Evolutionary conservation across 371 early-diverging fungal genomes (phyloP), one percentile per base, ranked within the genome.

Genomic region (Rhizomucor pusillus): DNA sequence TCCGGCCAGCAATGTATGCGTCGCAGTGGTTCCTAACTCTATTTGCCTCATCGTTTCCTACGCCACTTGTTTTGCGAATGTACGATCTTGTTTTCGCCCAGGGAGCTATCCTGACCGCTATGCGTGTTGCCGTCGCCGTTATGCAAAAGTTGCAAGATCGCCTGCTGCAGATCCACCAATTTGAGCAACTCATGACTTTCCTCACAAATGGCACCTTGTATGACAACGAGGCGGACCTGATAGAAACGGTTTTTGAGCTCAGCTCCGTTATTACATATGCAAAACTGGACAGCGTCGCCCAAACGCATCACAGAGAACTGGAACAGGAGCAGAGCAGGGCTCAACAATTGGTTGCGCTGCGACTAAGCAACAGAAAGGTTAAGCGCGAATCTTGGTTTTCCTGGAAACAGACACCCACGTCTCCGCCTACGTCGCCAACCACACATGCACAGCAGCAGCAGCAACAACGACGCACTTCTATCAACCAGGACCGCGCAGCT

Each of bases 11-110:
- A 47, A 91, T 94, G 90, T 98, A 91, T 57, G 94, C 88, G 6
- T 77, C 89, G 11, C 87, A 87, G 58, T 93, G 96, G 97, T 94
- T 93, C 75, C 76, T 94, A 75, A 93, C 97, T 1, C 60, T 95
- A 40, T 96, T 96, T 67, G 87, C 94, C 1, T 90, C 90, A 66
- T 82, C 89, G 1, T 90, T 91, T 61, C 94, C 93, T 9, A 73
- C 91, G 18, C 73, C 80, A 4, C 66, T 90, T 46, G 90, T 90
- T 5, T 73, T 90, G 61, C 87, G 96, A 1, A 81, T 97, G 52
- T 90, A 90, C 49, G 98, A 98, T 70, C 75, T 94, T 20, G 76
- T 92, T n/a, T 86, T 95, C 59, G 86, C 90, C 20, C 90, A 93
- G 66, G 94, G 95, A 39, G 79, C 86, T 4, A 72, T 85, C 13